phyloP scores from a whole-genome alignment of 192 early-diverging fungal species.

The Paraglomus occultum region DNA sequence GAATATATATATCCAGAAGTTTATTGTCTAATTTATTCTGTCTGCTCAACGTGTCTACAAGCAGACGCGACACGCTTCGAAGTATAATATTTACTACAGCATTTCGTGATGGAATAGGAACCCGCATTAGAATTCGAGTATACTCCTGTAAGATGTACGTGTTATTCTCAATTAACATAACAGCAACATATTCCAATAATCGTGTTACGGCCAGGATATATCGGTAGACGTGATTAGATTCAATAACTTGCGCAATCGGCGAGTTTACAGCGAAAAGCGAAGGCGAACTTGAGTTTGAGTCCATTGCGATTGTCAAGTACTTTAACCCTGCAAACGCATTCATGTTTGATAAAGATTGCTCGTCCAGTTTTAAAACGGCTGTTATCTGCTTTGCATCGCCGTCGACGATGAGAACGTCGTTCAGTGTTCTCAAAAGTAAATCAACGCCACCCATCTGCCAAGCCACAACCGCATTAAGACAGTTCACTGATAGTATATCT shows the following conservation, averaged over 20 bases:
- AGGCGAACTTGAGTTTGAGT: constrained; percentile 2
- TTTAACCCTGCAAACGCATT: constrained; percentile 22
- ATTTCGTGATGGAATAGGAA: constrained; percentile 32
- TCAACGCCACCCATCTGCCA: constrained; percentile 40
- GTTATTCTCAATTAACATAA: constrained; percentile 39
- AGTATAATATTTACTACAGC: constrained; percentile 42
- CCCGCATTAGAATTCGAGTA: constrained; percentile 38
- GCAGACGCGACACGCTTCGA: constrained; percentile 34
- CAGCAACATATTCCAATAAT: constrained; percentile 37
- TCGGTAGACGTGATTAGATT: constrained; percentile 31
- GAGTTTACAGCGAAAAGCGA: constrained; percentile 33
- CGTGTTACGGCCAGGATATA: constrained; percentile 38
- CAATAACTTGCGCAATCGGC: constrained; percentile 13
- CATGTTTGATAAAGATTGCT: constrained; percentile 1
- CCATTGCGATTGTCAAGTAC: constrained; percentile 29
- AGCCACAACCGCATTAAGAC: constrained; percentile 39
- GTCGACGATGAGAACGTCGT: constrained; percentile 19
- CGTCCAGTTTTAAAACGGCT: constrained; percentile 24
- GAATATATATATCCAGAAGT: constrained; percentile 39
- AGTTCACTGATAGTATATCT: constrained; percentile 37
- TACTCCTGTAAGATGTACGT: constrained; percentile 39
- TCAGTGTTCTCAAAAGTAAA: constrained; percentile 28
- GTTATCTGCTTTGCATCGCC: constrained; percentile 29
- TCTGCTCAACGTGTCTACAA: constrained; percentile 38
- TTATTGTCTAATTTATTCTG: constrained; percentile 34